Evolutionary conservation across 108 stramenopile species (phyloP).

Genomic region (Nitzschia sp.): DNA sequence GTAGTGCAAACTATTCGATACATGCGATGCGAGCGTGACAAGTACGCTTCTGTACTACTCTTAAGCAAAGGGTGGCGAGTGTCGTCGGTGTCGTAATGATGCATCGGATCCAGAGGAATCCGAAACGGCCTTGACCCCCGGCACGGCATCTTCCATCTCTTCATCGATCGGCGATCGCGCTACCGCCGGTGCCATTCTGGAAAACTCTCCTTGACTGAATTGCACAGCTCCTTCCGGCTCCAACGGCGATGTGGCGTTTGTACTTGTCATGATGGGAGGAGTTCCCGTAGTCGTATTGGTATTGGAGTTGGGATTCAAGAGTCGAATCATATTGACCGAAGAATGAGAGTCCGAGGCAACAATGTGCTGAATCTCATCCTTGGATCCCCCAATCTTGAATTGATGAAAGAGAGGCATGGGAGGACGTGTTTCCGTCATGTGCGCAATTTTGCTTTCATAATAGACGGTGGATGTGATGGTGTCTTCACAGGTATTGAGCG

Average conservation of each 20-base stretch:
- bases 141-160: constrained; percentile 36
- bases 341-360: constrained; percentile 42
- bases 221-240: neutral
- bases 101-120: constrained; percentile 29
- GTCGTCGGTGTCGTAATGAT: constrained; percentile 7
- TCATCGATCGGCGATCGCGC: constrained; percentile 13
- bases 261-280: neutral
- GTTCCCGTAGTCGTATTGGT: neutral
- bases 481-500: constrained; percentile 53
- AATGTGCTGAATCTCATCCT: constrained; percentile 39
- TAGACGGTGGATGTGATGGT: constrained; percentile 63
- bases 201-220: neutral
- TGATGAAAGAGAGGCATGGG: constrained; percentile 62
- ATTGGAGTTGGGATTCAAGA: constrained; percentile 29
- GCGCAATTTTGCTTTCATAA: constrained; percentile 59
- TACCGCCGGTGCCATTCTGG: neutral
- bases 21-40: no score
- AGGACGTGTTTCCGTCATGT: constrained; percentile 53
- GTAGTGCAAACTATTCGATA: no score
- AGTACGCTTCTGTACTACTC: neutral
- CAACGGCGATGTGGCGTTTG: neutral
- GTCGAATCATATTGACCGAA: constrained; percentile 31
- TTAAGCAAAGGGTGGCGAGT: neutral
- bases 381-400: constrained; percentile 35
- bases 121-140: constrained; percentile 33